These are phyloP conservation scores for Populus hybrid DNA, from an alignment of 441 rosid species.

Conservation along the genomic window DNA sequence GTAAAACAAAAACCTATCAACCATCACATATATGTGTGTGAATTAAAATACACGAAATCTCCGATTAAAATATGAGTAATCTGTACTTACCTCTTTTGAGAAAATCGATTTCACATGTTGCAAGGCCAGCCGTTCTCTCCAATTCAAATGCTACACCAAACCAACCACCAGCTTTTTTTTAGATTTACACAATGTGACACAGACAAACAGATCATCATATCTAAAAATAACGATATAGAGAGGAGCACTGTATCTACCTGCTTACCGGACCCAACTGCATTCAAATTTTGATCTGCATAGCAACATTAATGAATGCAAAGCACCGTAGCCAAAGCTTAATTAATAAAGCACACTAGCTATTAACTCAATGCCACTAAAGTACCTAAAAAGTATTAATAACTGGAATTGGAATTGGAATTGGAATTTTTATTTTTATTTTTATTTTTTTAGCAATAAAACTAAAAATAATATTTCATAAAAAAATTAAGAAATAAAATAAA, in stretches of 20 bases:
- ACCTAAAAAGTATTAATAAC: too few species aligned
- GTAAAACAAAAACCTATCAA: background rate
- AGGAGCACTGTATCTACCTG: constrained; percentile 39
- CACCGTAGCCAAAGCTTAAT: background rate
- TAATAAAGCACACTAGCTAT: background rate
- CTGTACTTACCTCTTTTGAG: constrained; percentile 69
- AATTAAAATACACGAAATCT: background rate
- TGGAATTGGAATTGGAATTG: too few species aligned
- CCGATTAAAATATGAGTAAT: background rate
- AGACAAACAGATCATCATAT: background rate
- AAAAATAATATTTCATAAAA: background rate
- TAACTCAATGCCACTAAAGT: background rate
- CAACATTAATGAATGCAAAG: constrained; percentile 1
- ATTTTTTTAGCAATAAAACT: too few species aligned
- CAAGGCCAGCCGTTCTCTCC: constrained; percentile 82
- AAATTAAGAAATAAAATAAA: background rate
- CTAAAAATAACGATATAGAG: background rate
- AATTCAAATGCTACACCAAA: constrained; percentile 60
- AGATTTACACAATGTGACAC: constrained; percentile 4
- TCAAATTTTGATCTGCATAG: constrained; percentile 53
- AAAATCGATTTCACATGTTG: constrained; percentile 60
- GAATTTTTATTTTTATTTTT: too few species aligned
- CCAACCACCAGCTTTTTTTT: constrained; percentile 15
- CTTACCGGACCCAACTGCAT: constrained; percentile 30
- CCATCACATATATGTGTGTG: background rate